Evolutionary conservation across 306 rosid genomes (phyloP).

Genomic region (Prunus persica): DNA sequence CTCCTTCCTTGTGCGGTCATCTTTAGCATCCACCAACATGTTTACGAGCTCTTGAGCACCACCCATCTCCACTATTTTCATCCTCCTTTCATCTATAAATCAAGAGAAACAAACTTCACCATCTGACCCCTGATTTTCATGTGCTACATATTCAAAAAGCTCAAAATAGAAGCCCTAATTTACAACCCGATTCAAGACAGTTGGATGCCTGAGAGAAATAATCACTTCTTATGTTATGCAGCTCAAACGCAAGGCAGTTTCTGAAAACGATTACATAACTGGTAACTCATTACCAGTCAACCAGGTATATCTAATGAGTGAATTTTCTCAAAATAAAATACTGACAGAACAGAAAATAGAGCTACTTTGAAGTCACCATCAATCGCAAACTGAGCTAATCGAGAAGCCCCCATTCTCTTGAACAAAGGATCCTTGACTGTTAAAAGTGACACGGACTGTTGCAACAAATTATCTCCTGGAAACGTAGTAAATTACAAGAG

Average conservation of each 20-base stretch:
- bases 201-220: neutral
- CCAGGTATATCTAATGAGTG: neutral
- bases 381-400: slow-evolving; percentile 74
- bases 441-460: slow-evolving; percentile 85
- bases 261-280: neutral
- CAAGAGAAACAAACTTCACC: slow-evolving; percentile 18
- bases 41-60: slow-evolving; percentile 68
- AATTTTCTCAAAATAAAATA: neutral
- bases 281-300: neutral
- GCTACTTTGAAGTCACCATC: slow-evolving; percentile 52
- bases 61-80: slow-evolving; percentile 78
- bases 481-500: neutral
- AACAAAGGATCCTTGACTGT: slow-evolving; percentile 87
- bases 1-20: slow-evolving; percentile 87
- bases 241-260: neutral
- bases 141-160: neutral
- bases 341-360: neutral
- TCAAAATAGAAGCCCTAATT: neutral
- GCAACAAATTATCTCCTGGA: slow-evolving; percentile 86
- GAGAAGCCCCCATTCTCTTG: slow-evolving; percentile 95
- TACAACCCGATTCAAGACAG: slow-evolving; percentile 1
- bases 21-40: slow-evolving; percentile 75
- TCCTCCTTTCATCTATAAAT: slow-evolving; percentile 68
- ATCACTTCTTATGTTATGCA: neutral
- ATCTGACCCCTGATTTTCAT: slow-evolving; percentile 10